These are phyloP conservation scores for Boletus tylopilopsis DNA, from an alignment of 768 basidiomycete species.

Conservation along the genomic window DNA sequence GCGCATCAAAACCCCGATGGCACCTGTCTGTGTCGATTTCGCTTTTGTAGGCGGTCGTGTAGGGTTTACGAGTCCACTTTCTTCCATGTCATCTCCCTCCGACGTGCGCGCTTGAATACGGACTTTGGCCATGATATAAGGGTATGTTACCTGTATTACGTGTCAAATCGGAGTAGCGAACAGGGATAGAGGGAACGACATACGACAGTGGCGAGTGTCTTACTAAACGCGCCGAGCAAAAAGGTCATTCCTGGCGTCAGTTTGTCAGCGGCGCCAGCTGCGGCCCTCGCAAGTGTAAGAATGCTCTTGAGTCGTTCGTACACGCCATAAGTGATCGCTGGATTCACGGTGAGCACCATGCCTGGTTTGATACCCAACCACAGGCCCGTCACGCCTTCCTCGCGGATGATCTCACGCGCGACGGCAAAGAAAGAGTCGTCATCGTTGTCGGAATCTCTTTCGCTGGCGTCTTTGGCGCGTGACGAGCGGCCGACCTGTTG, in stretches of 20 bases:
- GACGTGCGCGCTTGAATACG: constrained; percentile 84
- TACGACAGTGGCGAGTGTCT: constrained; percentile 94
- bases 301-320: constrained; percentile 88
- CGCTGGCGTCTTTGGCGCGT: neutral
- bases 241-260: constrained; percentile 79
- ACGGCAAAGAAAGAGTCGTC: constrained; percentile 79
- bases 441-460: constrained; percentile 6
- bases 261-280: constrained; percentile 46
- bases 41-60: neutral
- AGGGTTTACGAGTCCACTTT: constrained; percentile 16
- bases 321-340: constrained; percentile 94
- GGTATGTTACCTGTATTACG: constrained; percentile 75
- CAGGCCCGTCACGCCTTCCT: constrained; percentile 82
- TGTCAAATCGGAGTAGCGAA: neutral
- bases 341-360: constrained; percentile 94
- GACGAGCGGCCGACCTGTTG: constrained; percentile 77
- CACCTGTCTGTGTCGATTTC: constrained; percentile 58
- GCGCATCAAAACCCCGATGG: constrained; percentile 67
- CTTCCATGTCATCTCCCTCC: constrained; percentile 41
- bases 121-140: constrained; percentile 96
- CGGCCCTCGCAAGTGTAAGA: constrained; percentile 53
- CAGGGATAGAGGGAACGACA: constrained; percentile 19
- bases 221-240: constrained; percentile 85
- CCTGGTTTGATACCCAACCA: constrained; percentile 94
- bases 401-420: constrained; percentile 80